These are phyloP conservation scores for Sporobolomyces pararoseus DNA, from an alignment of 768 basidiomycete species.

Conservation along the genomic window DNA sequence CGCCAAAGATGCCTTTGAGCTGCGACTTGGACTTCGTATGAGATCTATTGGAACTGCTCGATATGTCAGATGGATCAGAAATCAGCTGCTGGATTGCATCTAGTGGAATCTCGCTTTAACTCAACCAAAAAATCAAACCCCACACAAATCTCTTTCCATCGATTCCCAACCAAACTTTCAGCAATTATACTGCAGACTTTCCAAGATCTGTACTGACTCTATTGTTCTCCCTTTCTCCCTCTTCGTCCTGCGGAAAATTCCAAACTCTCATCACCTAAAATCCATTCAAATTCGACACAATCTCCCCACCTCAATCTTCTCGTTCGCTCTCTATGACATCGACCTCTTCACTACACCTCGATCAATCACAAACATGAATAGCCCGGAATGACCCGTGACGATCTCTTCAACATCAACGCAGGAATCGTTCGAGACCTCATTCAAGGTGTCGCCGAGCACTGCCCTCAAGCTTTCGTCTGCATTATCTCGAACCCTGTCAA, in stretches of 20 bases:
- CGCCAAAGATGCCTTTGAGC: too few species aligned
- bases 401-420: constrained; percentile 98
- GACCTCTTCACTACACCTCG: not conserved
- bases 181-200: not conserved
- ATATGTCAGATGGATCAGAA: too few species aligned
- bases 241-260: too few species aligned
- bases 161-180: constrained; percentile 8
- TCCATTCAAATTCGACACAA: too few species aligned
- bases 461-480: constrained; percentile 85
- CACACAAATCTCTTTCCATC: not conserved
- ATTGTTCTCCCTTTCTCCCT: not conserved
- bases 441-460: constrained; percentile 72
- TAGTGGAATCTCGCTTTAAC: too few species aligned
- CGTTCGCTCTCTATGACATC: too few species aligned
- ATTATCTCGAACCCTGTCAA: constrained; percentile 99
- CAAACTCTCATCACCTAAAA: too few species aligned
- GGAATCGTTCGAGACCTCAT: constrained; percentile 93
- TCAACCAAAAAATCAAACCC: too few species aligned
- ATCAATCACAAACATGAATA: constrained; percentile 46
- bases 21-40: too few species aligned
- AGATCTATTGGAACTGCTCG: too few species aligned
- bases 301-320: too few species aligned
- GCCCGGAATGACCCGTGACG: constrained; percentile 59
- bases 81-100: too few species aligned
- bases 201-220: not conserved